Conservation (phyloP, 305 asterid genomes). For the Galium porrigens region DNA sequence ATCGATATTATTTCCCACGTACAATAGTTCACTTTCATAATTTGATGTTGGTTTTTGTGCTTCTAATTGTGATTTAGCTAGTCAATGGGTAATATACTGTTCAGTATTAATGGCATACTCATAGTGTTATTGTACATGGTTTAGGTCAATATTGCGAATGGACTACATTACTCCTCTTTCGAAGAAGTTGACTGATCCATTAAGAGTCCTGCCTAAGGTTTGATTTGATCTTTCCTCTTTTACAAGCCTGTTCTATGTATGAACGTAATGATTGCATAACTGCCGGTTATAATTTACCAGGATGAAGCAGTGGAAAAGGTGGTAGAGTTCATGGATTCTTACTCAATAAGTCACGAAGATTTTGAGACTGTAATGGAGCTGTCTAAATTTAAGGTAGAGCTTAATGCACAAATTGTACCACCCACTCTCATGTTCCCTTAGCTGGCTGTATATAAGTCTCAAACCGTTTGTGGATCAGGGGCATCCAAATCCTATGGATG, state of each 20-base stretch:
- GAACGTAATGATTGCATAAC: not conserved
- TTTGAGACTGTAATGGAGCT: conserved; percentile 66
- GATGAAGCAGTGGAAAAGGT: conserved; percentile 88
- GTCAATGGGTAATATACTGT: not conserved
- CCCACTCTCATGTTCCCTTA: not conserved
- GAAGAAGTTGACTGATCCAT: conserved; percentile 66
- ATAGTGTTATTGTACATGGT: conserved; percentile 15
- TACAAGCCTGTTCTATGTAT: not conserved
- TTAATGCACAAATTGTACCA: not conserved
- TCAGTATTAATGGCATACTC: conserved; percentile 1
- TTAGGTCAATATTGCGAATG: conserved; percentile 67
- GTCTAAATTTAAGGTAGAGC: conserved; percentile 65
- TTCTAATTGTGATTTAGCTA: not conserved
- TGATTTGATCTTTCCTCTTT: conserved; percentile 12
- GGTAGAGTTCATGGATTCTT: conserved; percentile 75
- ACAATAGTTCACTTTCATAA: not conserved
- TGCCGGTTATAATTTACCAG: conserved; percentile 30
- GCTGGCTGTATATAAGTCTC: not conserved
- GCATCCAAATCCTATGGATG: conserved; percentile 65
- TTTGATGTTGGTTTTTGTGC: not conserved
- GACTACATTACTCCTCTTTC: conserved; percentile 59
- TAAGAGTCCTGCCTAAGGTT: conserved; percentile 61
- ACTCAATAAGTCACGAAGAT: conserved; percentile 82
- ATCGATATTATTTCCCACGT: not conserved
- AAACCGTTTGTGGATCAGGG: conserved; percentile 37